Evolutionary conservation across 2,329 filamentous ascomycete genomes (phyloP), one percentile per base, ranked within the genome.

Genomic region (Neurospora sp.): DNA sequence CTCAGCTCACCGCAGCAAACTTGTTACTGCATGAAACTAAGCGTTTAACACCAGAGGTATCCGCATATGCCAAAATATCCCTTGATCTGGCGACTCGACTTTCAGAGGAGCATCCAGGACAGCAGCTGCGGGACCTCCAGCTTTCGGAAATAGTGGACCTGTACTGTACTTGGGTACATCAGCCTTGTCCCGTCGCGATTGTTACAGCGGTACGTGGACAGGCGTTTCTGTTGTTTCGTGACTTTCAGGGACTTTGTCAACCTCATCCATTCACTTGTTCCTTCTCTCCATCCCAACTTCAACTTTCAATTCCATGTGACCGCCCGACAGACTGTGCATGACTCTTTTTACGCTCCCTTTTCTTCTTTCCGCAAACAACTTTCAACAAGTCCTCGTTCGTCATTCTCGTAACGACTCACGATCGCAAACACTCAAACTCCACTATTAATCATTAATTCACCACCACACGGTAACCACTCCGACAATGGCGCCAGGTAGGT

Each of bases 381-480:
- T 28, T 28, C 28, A 28, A 17, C 28, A 36, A 36, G 52, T 52
- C 19, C n/a, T 1, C 46, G 52, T 33, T 62, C 28, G 28, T 62
- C 52, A 62, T 62, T 62, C 52, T 62, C 15, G 52, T 62, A 62
- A 62, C 52, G 52, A 62, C 28, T n/a, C 52, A 36, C 52, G 52
- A 62, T 62, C 52, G 28, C 52, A 62, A 62, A 62, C 52, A 36
- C 28, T 15, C n/a, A 33, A 62, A 62, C 52, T 62, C 52, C 52
- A 62, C 52, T 62, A 62, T 62, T 62, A 62, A 62, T 62, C 52
- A 62, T 62, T 62, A 62, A 62, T 62, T 62, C 52, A 62, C 52
- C 52, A 62, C 52, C 52, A 62, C 52, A 36, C 33, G 52, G 52
- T 62, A 62, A 62, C 52, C 15, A 36, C 52, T 62, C 52, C 52